Percentiles rank a stretch among this genome's conserved stretches.
Evolutionary conservation across 768 basidiomycete species (phyloP).

Genomic region (Trametes coccinea): DNA sequence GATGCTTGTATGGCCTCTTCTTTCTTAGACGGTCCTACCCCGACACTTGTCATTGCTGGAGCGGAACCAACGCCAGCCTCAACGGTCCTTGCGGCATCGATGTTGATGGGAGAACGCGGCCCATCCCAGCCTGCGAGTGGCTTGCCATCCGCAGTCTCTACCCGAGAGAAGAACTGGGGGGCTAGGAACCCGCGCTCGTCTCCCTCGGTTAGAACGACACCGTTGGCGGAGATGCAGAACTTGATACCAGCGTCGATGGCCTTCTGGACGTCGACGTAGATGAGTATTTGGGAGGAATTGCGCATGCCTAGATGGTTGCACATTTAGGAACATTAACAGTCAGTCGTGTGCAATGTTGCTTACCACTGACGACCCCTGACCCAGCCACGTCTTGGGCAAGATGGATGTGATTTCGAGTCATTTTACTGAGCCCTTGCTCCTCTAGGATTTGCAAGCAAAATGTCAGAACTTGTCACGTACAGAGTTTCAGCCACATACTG

Average conservation of each 20-base stretch:
- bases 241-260: conserved; percentile 67
- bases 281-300: conserved; percentile 69
- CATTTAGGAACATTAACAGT: too few species aligned
- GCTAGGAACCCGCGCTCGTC: conserved; percentile 60
- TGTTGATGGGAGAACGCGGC: neutral
- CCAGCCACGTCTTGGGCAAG: conserved; percentile 77
- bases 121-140: conserved; percentile 30
- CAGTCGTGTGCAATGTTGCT: conserved; percentile 23
- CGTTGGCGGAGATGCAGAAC: conserved; percentile 82
- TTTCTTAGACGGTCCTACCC: conserved; percentile 3
- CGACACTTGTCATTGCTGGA: neutral
- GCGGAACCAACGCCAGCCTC: neutral
- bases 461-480: neutral
- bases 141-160: conserved; percentile 50
- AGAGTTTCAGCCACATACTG: conserved; percentile 40
- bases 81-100: neutral
- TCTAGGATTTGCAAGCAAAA: conserved; percentile 40
- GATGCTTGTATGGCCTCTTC: conserved; percentile 4
- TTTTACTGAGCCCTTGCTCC: conserved; percentile 72
- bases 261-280: conserved; percentile 76
- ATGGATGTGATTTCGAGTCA: conserved; percentile 92
- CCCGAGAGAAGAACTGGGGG: conserved; percentile 67
- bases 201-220: conserved; percentile 86
- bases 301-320: conserved; percentile 67
- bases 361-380: conserved; percentile 74